Evolutionary conservation across 2,329 filamentous ascomycete species (phyloP), one percentile per base, ranked within the genome.

Genomic region (Diplodia intermedia): DNA sequence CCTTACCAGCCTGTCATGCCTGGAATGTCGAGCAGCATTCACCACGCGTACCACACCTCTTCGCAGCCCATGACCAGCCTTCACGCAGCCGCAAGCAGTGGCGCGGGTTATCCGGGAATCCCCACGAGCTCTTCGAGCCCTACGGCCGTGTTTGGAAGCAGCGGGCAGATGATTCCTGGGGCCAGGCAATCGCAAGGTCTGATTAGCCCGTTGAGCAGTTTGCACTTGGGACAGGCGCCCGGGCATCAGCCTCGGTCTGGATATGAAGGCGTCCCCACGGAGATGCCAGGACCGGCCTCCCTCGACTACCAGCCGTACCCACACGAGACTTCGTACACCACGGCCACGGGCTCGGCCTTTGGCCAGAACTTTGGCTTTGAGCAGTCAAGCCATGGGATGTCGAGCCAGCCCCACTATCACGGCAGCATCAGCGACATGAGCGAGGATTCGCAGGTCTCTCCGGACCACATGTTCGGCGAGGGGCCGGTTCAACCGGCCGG

Each of bases 311-410:
- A 40, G 53, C 26, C 53, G 23, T 67, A 60, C 31, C 31, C 54
- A 33, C 53, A 55, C 50, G 53, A 57, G 53, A 50, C 65, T 5
- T 57, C 53, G 18, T 67, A 67, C 53, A 36, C 53, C 15, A 67
- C 65, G 29, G 40, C 65, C 50, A 20, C 40, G 29, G 54, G 53
- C 26, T 50, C 65, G 36, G 43, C 40, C 15, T 57, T 67, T 43
- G 53, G 18, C 40, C 65, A 67, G 40, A 50, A 38, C 65, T 67
- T 60, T 56, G 65, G 65, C 12, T 67, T 67, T 60, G 65, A 67
- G 5, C 65, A 52, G 20, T 4, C 65, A 20, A 57, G 43, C 40
- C 65, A 66, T 20, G 63, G 50, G 26, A 26, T 66, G 52, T 36
- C 63, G 31, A n/a, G 53, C 63, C 63, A 55, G 26, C 23, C 29